Evolutionary conservation across 306 rosid species (phyloP), one percentile per base, ranked within the genome.

Genomic region (Ormosia emarginata): DNA sequence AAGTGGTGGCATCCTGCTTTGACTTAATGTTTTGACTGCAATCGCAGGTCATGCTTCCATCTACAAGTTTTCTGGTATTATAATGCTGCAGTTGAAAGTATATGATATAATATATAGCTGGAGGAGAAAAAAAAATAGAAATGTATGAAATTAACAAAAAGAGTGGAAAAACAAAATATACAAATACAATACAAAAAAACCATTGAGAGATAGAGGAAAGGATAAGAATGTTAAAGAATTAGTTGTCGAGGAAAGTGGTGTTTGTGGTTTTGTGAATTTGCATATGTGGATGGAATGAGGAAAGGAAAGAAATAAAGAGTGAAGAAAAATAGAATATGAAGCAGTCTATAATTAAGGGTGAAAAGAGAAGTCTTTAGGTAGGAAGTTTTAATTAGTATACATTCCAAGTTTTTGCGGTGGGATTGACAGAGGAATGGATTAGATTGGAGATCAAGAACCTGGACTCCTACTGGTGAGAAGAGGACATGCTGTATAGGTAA

Each of bases 51-150:
- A 75, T 62, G 79, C 75, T 86, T 82, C 84, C 83, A 66, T 82
- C 87, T 73, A 71, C 83, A 62, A 83, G 89, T 86, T 88, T 86
- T 88, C 88, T 71, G 83, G 81, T 85, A 65, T 80, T 57, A 59
- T 64, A 82, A 58, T 65, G 87, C 83, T 78, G 88, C 85, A 70
- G 85, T 84, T 49, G 85, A 81, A 81, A 83, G 74, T 78, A 62
- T 68, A 58, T 82, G 58, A 66, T 61, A 77, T 81, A 37, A 65
- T 83, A 76, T 78, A 41, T 67, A 65, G 81, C 73, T 79, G 72
- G 79, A 58, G 53, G 79, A 58, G 50, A 3, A 68, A 65, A 75
- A 24, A 43, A 37, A 13, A 15, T 71, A 71, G 44, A 71, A 77
- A 41, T 32, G 64, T 78, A 32, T 24, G 67, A 68, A 67, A 72